These are phyloP conservation scores for Raphanus sativus DNA, from an alignment of 345 rosid genomes.

Conservation along the genomic window DNA sequence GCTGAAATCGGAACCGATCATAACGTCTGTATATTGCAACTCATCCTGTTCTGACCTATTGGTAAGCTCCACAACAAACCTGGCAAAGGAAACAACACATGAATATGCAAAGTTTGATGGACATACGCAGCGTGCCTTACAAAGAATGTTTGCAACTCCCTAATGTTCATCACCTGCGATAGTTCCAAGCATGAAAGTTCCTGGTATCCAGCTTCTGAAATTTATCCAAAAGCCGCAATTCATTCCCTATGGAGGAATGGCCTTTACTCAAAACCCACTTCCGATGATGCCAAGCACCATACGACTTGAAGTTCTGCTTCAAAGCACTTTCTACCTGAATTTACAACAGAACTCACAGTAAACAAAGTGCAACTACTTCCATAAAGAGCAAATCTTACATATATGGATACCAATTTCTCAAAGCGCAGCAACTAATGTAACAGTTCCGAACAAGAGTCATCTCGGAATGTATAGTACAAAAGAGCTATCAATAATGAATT, in stretches of 20 bases:
- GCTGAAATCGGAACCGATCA: slow-evolving; percentile 69
- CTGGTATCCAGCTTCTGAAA: slow-evolving; percentile 67
- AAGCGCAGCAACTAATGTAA: neutral
- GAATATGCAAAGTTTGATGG: neutral
- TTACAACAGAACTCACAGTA: neutral
- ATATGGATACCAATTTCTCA: neutral
- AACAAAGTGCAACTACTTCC: neutral
- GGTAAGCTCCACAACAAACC: slow-evolving; percentile 74
- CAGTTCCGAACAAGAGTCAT: neutral
- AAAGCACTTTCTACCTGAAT: slow-evolving; percentile 76
- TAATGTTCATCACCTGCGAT: slow-evolving; percentile 65
- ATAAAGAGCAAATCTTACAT: neutral
- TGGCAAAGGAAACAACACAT: slow-evolving; percentile 30
- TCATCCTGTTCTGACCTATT: slow-evolving; percentile 80
- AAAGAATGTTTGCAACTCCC: neutral
- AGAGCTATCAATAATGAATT: neutral
- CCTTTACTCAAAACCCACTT: slow-evolving; percentile 85
- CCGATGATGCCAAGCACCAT: slow-evolving; percentile 95
- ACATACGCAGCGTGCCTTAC: neutral
- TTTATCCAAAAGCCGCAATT: slow-evolving; percentile 59
- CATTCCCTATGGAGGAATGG: slow-evolving; percentile 63
- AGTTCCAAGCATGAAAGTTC: slow-evolving; percentile 94
- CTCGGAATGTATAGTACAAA: too few species aligned
- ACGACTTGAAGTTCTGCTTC: slow-evolving; percentile 75
- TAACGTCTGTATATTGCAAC: slow-evolving; percentile 58